Conservation (phyloP, 2,329 filamentous ascomycete species). For the Myriosclerotinia scirpicola region DNA sequence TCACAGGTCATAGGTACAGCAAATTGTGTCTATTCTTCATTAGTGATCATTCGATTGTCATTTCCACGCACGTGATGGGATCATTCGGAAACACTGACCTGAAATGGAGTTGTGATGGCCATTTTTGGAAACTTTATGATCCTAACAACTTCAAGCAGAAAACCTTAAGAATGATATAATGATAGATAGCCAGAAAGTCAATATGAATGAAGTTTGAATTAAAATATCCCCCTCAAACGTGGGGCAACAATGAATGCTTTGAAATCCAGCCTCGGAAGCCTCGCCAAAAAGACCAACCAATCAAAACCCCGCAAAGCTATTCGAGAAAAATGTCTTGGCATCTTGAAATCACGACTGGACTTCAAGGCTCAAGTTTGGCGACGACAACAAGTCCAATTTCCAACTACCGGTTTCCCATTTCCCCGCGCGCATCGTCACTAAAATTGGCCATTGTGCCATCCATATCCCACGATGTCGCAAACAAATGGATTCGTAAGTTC, state of each 20-base stretch:
- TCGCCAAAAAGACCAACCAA: slow-evolving; percentile 18
- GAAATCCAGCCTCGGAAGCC: slow-evolving; percentile 31
- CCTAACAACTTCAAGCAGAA: background rate
- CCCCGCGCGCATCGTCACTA: slow-evolving; percentile 1
- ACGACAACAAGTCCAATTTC: slow-evolving; percentile 20
- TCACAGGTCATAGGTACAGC: slow-evolving; percentile 93
- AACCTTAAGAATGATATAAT: background rate
- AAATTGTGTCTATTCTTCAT: slow-evolving; percentile 73
- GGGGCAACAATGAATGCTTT: slow-evolving; percentile 32
- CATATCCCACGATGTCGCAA: slow-evolving; percentile 65
- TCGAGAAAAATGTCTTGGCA: slow-evolving; percentile 24
- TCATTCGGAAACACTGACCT: slow-evolving; percentile 34
- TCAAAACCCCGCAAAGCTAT: slow-evolving; percentile 1
- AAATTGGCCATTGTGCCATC: slow-evolving; percentile 31
- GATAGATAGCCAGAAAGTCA: background rate
- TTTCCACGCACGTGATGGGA: slow-evolving; percentile 32
- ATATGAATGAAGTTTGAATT: background rate
- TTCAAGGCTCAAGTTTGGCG: slow-evolving; percentile 14
- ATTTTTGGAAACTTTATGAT: slow-evolving; percentile 28
- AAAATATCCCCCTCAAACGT: slow-evolving; percentile 18
- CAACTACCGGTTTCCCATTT: background rate
- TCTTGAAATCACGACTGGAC: slow-evolving; percentile 19
- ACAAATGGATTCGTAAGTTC: slow-evolving; percentile 68
- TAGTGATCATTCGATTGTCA: background rate
- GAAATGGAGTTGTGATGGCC: slow-evolving; percentile 41